phyloP scores from a whole-genome alignment of 139 green algal genomes.

The Diplosphaera chodatii region DNA sequence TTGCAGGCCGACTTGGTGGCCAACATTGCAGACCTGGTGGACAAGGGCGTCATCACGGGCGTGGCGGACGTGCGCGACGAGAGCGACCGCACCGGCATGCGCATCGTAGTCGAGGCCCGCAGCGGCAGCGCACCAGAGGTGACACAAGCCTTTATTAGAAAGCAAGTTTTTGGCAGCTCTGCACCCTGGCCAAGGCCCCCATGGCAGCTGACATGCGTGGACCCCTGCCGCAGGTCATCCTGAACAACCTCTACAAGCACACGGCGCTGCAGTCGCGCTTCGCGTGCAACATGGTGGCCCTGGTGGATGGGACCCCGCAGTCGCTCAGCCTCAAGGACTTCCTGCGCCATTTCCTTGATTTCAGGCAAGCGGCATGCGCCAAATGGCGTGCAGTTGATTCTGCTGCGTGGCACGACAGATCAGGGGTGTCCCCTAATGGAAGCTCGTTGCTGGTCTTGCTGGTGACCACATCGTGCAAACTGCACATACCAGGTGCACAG shows the following conservation, averaged over 20 bases:
- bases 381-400: too few relatives aligned
- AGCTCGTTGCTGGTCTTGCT: too few relatives aligned
- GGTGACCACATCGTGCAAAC: too few relatives aligned
- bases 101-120: slow-evolving; percentile 88
- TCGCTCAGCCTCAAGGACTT: slow-evolving; percentile 62
- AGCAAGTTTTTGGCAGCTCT: too few relatives aligned
- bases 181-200: too few relatives aligned
- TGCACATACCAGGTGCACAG: slow-evolving; percentile 58
- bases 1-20: slow-evolving; percentile 31
- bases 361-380: slow-evolving; percentile 60
- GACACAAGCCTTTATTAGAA: too few relatives aligned
- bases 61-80: slow-evolving; percentile 91
- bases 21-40: slow-evolving; percentile 79
- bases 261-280: slow-evolving; percentile 77
- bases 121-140: slow-evolving; percentile 17
- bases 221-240: slow-evolving; percentile 50
- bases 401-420: too few relatives aligned
- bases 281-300: slow-evolving; percentile 74
- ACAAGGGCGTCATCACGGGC: slow-evolving; percentile 57
- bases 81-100: slow-evolving; percentile 81
- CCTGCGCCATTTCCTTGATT: slow-evolving; percentile 75
- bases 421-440: too few relatives aligned
- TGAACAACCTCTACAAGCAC: slow-evolving; percentile 77
- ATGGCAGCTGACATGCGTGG: too few relatives aligned
- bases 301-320: slow-evolving; percentile 52